These are phyloP conservation scores for Fusarium hainanense DNA, from an alignment of 2,329 filamentous ascomycete species.

Conservation along the genomic window DNA sequence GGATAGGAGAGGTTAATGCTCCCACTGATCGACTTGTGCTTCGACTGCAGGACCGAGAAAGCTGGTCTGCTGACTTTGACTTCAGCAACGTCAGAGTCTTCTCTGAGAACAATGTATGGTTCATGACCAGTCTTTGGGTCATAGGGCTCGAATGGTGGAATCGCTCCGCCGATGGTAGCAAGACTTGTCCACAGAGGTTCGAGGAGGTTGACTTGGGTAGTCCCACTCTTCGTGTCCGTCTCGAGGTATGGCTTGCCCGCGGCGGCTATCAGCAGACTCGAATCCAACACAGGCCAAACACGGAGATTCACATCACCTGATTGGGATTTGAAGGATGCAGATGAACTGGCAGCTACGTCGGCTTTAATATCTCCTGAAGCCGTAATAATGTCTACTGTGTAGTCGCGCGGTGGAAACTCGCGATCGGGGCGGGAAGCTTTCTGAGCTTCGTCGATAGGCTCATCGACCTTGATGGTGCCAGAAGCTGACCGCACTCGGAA, in stretches of 20 bases:
- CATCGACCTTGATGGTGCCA: slow-evolving; percentile 55
- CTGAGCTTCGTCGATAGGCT: slow-evolving; percentile 51
- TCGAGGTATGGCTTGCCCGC: slow-evolving; percentile 47
- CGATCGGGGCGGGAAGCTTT: slow-evolving; percentile 32
- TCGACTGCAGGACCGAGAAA: slow-evolving; percentile 53
- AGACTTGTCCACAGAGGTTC: slow-evolving; percentile 58
- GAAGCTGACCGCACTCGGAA: slow-evolving; percentile 58
- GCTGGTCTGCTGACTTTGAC: slow-evolving; percentile 22
- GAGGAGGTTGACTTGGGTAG: slow-evolving; percentile 52
- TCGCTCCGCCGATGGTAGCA: slow-evolving; percentile 9
- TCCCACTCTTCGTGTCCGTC: slow-evolving; percentile 60
- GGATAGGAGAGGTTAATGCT: slow-evolving; percentile 59
- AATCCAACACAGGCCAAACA: slow-evolving; percentile 58
- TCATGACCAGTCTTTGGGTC: slow-evolving; percentile 35
- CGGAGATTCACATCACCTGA: slow-evolving; percentile 56
- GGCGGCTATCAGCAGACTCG: slow-evolving; percentile 14
- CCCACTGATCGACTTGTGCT: slow-evolving; percentile 60
- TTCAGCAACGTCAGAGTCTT: background rate
- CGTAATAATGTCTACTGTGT: slow-evolving; percentile 57
- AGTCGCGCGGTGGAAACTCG: slow-evolving; percentile 59
- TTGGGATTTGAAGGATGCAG: slow-evolving; percentile 51
- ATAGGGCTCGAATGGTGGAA: slow-evolving; percentile 27
- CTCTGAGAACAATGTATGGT: slow-evolving; percentile 34
- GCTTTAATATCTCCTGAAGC: slow-evolving; percentile 58
- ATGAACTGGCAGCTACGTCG: slow-evolving; percentile 54